Base-by-base conservation (phyloP, 345 rosid species). In the Garcia nutans region DNA sequence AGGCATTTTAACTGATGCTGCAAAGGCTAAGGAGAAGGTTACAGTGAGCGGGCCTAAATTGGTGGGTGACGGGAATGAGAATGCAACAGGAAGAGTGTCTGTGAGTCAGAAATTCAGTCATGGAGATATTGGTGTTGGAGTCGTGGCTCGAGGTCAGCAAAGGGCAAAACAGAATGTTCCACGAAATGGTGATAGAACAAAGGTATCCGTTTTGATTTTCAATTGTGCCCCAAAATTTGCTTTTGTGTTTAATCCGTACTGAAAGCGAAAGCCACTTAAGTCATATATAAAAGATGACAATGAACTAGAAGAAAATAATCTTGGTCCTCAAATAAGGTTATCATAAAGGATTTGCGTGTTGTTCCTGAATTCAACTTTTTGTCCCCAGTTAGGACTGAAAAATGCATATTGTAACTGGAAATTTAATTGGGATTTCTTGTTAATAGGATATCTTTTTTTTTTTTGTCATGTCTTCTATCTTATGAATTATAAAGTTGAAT, bases 21-120 rank as follows among this genome's bases (percentile, higher is more conserved):
- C 66, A 20, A 79, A 79, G 72, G 75, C 76, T 50, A 73, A 20
- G 17, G 78, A 76, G 72, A 81, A 75, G 60, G 65, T 73, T 49
- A 49, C 54, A 68, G 50, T 63, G 19, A 20, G 60, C 23, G 65
- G 81, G 24, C 57, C 22, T 62, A 80, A 37, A 76, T 66, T 44
- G 56, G 71, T 44, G 12, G 71, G 62, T 62, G 64, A 54, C 73
- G 88, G 89, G 67, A 85, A 85, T 73, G 92, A 86, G 81, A 87
- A 88, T 71, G 69, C 19, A 8, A 59, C 24, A 26, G 75, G 77
- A 59, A 74, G 42, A 65, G 19, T 31, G 50, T 42, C 80, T 17
- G 22, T 10, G 52, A 75, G 54, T 59, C 72, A 63, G 74, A 85
- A 70, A 60, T 33, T 67, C 72, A 75, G 59, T n/a, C 68, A 70